A percentile compares a stretch with the other conserved stretches of the same genome.
phyloP scores from a whole-genome alignment of 768 basidiomycete species.

The Amanita exitialis region DNA sequence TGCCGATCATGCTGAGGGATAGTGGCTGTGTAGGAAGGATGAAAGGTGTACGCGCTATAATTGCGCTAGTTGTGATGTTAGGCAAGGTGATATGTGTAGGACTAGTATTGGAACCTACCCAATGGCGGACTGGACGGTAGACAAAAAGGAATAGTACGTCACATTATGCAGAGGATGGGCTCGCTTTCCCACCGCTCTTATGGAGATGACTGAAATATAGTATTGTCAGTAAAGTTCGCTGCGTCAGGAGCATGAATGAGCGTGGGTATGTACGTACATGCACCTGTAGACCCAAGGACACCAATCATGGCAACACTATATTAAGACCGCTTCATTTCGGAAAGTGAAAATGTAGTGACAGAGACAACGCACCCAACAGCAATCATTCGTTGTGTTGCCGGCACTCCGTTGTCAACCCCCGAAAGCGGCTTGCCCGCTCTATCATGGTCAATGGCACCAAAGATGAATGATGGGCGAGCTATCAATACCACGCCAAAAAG shows the following conservation, averaged over 20 bases:
- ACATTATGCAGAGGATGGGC: slow-evolving; percentile 71
- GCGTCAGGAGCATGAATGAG: background rate
- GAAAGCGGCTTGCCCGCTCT: too few species aligned
- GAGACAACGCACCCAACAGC: slow-evolving; percentile 42
- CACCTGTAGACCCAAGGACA: slow-evolving; percentile 52
- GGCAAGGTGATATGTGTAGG: background rate
- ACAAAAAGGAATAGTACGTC: slow-evolving; percentile 52
- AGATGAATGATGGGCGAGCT: slow-evolving; percentile 67
- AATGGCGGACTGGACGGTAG: slow-evolving; percentile 28
- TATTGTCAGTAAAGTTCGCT: background rate
- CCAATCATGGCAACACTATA: slow-evolving; percentile 50
- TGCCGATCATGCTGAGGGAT: slow-evolving; percentile 34
- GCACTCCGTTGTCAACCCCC: background rate
- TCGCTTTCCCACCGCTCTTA: slow-evolving; percentile 62
- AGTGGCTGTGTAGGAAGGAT: slow-evolving; percentile 32
- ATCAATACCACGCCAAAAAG: slow-evolving; percentile 74
- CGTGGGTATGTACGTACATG: slow-evolving; percentile 37
- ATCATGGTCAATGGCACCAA: slow-evolving; percentile 29
- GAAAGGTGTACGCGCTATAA: slow-evolving; percentile 25
- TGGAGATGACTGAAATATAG: slow-evolving; percentile 21
- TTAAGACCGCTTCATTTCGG: background rate
- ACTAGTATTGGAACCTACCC: slow-evolving; percentile 16
- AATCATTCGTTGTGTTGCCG: slow-evolving; percentile 29
- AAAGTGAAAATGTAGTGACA: background rate
- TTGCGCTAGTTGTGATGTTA: slow-evolving; percentile 26